Base-by-base conservation (phyloP, 306 rosid genomes). In the Corylus americana region DNA sequence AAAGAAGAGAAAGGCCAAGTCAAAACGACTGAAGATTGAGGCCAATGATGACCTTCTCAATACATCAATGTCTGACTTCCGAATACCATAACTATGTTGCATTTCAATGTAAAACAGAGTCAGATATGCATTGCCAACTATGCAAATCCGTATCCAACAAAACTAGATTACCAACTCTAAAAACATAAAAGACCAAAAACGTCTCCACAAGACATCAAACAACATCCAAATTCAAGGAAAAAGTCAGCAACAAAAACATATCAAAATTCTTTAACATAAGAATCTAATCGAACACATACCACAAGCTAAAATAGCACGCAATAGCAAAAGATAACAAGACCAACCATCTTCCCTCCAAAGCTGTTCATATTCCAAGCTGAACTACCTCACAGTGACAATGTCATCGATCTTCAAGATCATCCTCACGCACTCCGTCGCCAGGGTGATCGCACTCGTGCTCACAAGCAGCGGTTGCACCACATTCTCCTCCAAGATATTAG, bases 361-460 rank as follows among this genome's bases (percentile, higher is more conserved):
- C 53, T 37, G 37, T 47, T 35, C 42, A 50, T 31, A 62, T 59
- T 78, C 17, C 48, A 74, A 79, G 14, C 73, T 17, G 74, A 74
- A 74, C 67, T 80, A 87, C 89, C 99, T 90, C 83, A 95, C 99
- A 8, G 97, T 93, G 37, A 95, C 99, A 80, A 95, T 95, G 79
- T 95, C 99, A 84, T 95, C 99, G 55, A 95, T 95, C 93, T 95
- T 95, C 96, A 95, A 88, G 79, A 95, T 93, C 99, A 95, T 95
- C 90, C 99, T 87, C 79, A 95, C 99, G 9, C 99, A 95, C 85
- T 95, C 99, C 3, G 99, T 88, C 0, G 99, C 99, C 39, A 95
- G 89, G 63, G 94, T 82, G 86, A 95, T 95, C 2, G 99, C 98
- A 48, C 98, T 95, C 4, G 97, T 95, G 88, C 98, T 95, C 75